Evolutionary conservation across 1,139 yeast species (phyloP), one percentile per base, ranked within the genome.

Genomic region (Diutina scorzettiae): DNA sequence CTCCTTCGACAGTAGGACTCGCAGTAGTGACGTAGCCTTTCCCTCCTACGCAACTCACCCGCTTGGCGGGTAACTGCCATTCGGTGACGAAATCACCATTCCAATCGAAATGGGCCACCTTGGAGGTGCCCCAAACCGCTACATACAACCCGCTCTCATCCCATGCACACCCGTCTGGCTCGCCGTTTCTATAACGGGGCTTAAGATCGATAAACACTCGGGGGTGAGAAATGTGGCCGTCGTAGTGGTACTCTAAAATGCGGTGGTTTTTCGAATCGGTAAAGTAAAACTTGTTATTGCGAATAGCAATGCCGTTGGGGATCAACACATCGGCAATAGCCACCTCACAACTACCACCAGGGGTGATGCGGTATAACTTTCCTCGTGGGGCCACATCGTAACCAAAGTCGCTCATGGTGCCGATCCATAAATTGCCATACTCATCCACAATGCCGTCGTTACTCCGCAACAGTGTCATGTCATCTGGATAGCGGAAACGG

Each of bases 21-120:
- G 82, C 95, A 19, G 81, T 71, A 11, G 95, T 81, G 40, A 86
- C 74, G 51, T 71, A 80, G 3, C 95, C 94, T 5, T 87, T 94
- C 49, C 83, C 67, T 0, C 81, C 71, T 37, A 81, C 79, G 55
- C 95, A 83, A 3, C 91, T 76, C 37, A 78, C 59, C 49, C 79
- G 64, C 42, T 69, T 53, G 0, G 81, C 80, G 1, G 95, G 95
- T 41, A 87, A 54, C 9, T 56, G 46, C 53, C 68, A 73, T 46
- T 69, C 71, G 49, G 72, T 71, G 18, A 77, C 57, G 24, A 81
- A 55, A 42, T 67, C 54, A 1, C 89, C 91, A 0, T 56, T 45
- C 8, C 66, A 43, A 46, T 73, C 64, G 46, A 76, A 64, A 50
- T 76, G 76, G 33, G 76, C 66, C 9, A 87, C 76, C 19, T 72